Conservation (phyloP, 139 green algal species). For the Coccomyxa sp. region DNA sequence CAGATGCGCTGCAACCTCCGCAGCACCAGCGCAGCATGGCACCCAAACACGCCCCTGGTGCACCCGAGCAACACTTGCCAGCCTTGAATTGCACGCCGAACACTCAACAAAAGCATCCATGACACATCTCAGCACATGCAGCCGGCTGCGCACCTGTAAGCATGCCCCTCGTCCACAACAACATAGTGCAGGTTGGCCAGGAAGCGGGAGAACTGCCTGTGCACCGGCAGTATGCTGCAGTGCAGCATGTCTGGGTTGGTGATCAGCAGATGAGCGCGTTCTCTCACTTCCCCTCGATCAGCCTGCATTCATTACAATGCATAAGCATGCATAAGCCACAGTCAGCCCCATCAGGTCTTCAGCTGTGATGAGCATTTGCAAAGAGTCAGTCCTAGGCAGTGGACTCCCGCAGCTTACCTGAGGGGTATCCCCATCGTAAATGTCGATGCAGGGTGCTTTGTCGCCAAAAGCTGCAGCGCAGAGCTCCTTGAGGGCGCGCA, state of each 20-base stretch:
- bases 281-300: constrained; percentile 37
- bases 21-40: constrained; percentile 83
- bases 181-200: constrained; percentile 71
- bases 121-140: not conserved
- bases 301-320: constrained; percentile 5
- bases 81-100: not conserved
- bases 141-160: constrained; percentile 45
- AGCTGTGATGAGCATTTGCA: too few relatives aligned
- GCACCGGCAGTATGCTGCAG: constrained; percentile 70
- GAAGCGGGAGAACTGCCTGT: constrained; percentile 64
- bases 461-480: constrained; percentile 49
- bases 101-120: not conserved
- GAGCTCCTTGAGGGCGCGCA: constrained; percentile 52
- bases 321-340: not conserved
- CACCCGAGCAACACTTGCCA: constrained; percentile 5
- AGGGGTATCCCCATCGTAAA: constrained; percentile 89
- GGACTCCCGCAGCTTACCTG: constrained; percentile 3
- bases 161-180: constrained; percentile 91
- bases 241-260: constrained; percentile 99
- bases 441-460: constrained; percentile 34
- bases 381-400: too few relatives aligned
- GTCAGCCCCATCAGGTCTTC: not conserved
- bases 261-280: constrained; percentile 66
- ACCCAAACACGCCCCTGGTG: constrained; percentile 80
- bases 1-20: constrained; percentile 81